Evolutionary conservation across 2,329 filamentous ascomycete genomes (phyloP).

Genomic region (Ilyonectria robusta): DNA sequence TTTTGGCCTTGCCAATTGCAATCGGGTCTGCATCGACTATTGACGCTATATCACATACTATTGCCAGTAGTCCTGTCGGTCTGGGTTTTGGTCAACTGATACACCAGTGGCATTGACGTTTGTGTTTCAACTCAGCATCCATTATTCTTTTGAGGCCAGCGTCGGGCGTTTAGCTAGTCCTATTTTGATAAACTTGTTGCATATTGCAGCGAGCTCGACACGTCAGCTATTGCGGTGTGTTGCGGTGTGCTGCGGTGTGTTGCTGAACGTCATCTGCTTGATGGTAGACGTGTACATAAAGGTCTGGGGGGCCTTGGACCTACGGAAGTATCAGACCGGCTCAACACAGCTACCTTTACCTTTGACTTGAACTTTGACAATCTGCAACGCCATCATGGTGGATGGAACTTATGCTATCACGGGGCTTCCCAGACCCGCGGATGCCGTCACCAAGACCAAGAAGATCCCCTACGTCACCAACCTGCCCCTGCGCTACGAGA

Average conservation of each 20-base stretch:
- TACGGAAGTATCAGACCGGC: not conserved
- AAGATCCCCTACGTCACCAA: slow-evolving; percentile 17
- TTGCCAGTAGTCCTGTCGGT: not conserved
- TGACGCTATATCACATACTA: not conserved
- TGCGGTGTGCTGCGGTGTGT: not conserved
- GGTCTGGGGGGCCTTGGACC: not conserved
- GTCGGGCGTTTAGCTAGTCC: not conserved
- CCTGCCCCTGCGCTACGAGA: slow-evolving; percentile 12
- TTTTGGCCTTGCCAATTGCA: not conserved
- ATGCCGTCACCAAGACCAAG: slow-evolving; percentile 9
- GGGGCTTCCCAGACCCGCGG: slow-evolving; percentile 9
- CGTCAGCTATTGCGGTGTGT: not conserved
- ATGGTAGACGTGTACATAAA: not conserved
- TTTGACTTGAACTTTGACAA: not conserved
- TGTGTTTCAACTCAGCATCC: not conserved
- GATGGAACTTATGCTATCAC: slow-evolving; percentile 14
- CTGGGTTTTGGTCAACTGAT: not conserved
- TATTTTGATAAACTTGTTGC: not conserved
- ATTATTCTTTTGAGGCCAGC: not conserved
- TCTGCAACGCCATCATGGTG: not conserved
- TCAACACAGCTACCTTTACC: not conserved
- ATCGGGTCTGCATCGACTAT: not conserved
- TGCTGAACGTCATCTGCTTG: not conserved
- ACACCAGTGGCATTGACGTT: not conserved
- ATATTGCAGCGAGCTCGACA: not conserved